Percentiles rank a stretch among this genome's conserved stretches.
phyloP scores from a whole-genome alignment of 2,329 filamentous ascomycete genomes.

The Parastagonospora avenae region DNA sequence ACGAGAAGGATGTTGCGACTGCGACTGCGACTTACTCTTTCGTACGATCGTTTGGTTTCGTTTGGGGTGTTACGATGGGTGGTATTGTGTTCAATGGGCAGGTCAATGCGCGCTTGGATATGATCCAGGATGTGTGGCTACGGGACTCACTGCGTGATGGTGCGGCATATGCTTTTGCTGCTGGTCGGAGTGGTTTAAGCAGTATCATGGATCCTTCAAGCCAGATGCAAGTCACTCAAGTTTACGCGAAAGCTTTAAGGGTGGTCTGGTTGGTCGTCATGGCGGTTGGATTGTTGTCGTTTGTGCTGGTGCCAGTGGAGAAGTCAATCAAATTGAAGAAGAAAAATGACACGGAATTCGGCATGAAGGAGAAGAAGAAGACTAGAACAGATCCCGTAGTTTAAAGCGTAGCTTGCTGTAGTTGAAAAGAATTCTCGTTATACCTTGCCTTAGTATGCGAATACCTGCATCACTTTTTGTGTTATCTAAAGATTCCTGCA shows the following conservation, averaged over 20 bases:
- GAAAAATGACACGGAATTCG: conserved; percentile 15
- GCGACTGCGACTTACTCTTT: conserved; percentile 16
- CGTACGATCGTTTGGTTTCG: conserved; percentile 14
- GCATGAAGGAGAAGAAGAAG: conserved; percentile 17
- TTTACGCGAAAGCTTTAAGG: conserved; percentile 6
- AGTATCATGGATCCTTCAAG: not conserved
- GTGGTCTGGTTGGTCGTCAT: conserved; percentile 9
- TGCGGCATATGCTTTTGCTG: not conserved
- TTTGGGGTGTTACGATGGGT: conserved; percentile 20
- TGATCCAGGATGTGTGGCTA: not conserved
- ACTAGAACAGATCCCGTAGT: too few species aligned
- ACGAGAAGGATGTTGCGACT: conserved; percentile 15
- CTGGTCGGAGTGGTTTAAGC: not conserved
- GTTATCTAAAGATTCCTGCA: too few species aligned
- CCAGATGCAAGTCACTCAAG: conserved; percentile 1
- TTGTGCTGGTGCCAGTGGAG: conserved; percentile 7
- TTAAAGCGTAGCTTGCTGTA: too few species aligned
- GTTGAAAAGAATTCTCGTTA: too few species aligned
- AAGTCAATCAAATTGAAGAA: conserved; percentile 4
- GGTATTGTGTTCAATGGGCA: conserved; percentile 11
- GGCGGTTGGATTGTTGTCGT: conserved; percentile 1
- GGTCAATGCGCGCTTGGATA: not conserved
- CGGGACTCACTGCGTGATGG: not conserved
- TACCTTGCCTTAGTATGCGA: too few species aligned
- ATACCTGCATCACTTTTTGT: too few species aligned